phyloP scores from a whole-genome alignment of 2,329 filamentous ascomycete species.

The Aspergillus fijiensis region DNA sequence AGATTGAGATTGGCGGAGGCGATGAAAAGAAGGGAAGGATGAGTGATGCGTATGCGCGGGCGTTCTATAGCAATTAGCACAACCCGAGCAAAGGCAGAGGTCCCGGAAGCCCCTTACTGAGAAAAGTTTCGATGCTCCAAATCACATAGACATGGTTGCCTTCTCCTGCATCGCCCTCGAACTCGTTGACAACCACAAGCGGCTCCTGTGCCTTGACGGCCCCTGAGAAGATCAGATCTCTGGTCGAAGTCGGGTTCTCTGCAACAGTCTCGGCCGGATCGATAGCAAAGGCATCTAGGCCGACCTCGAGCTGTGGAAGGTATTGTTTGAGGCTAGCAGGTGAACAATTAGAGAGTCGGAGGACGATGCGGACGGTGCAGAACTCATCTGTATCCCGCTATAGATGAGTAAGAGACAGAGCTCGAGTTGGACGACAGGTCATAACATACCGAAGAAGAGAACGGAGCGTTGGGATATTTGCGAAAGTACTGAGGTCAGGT shows the following conservation, averaged over 20 bases:
- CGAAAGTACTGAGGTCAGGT: constrained; percentile 46
- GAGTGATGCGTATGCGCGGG: constrained; percentile 53
- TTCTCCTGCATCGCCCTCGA: constrained; percentile 38
- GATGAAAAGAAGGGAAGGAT: constrained; percentile 58
- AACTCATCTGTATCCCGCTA: constrained; percentile 54
- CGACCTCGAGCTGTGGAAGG: constrained; percentile 51
- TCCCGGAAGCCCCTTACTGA: constrained; percentile 34
- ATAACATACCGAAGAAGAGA: constrained; percentile 51
- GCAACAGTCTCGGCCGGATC: constrained; percentile 43
- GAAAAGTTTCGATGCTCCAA: constrained; percentile 46
- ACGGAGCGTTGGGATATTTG: constrained; percentile 52
- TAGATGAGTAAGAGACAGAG: constrained; percentile 50
- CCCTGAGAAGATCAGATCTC: constrained; percentile 46
- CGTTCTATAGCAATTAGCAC: constrained; percentile 33
- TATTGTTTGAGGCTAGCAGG: constrained; percentile 50
- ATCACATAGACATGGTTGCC: constrained; percentile 45
- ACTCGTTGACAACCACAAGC: constrained; percentile 46
- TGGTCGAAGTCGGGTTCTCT: constrained; percentile 37
- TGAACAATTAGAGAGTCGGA: constrained; percentile 52
- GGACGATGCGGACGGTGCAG: constrained; percentile 51
- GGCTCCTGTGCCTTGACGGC: constrained; percentile 42
- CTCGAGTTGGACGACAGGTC: constrained; percentile 8
- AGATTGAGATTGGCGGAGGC: constrained; percentile 49
- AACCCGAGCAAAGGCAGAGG: background rate
- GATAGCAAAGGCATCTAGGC: constrained; percentile 51